Evolutionary conservation across 768 basidiomycete genomes (phyloP), one percentile per base, ranked within the genome.

Genomic region (Tephrocybe sp.): DNA sequence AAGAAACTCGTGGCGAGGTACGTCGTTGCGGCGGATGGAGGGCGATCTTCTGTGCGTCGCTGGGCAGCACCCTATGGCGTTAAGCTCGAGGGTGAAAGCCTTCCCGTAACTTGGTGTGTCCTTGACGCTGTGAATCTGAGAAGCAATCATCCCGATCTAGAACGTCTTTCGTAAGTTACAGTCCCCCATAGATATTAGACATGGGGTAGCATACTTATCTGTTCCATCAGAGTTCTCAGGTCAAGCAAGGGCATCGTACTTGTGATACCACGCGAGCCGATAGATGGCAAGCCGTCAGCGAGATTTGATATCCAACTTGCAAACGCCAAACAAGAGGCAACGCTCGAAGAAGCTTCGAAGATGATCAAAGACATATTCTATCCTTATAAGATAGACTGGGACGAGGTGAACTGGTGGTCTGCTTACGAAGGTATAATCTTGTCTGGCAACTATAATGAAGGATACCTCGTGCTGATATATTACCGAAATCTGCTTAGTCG

Each of bases 291-390:
- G 40, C 54, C 54, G n/a, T 51, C 54, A 21, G 54, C 54, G 9
- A 55, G 54, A n/a, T 55, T 55, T 15, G 54, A 55, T 44, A 55
- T 55, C 19, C 54, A 55, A n/a, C 50, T 55, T 27, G 50, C 50
- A 19, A 51, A 55, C 39, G 35, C 54, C 7, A 55, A 55, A 24
- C 50, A 48, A 22, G 50, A 55, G n/a, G 54, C 54, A 5, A 51
- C 54, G 16, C 39, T 30, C 21, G 54, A 55, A 28, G 41, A 48
- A 21, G 54, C 54, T 4, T 25, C 37, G 19, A 41, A 34, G 13
- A 43, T 55, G 42, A 49, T 55, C 26, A 55, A 55, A 28, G 50
- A 55, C 18, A 45, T 55, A 2, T 55, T 55, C 16, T 37, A 49
- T 21, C 54, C 54, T n/a, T 55, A 44, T 25, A 18, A 55, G n/a